Percentiles rank a stretch among this genome's conserved stretches.
phyloP scores from a whole-genome alignment of 176 grass and related monocot genomes.

The Triticum timopheevii region DNA sequence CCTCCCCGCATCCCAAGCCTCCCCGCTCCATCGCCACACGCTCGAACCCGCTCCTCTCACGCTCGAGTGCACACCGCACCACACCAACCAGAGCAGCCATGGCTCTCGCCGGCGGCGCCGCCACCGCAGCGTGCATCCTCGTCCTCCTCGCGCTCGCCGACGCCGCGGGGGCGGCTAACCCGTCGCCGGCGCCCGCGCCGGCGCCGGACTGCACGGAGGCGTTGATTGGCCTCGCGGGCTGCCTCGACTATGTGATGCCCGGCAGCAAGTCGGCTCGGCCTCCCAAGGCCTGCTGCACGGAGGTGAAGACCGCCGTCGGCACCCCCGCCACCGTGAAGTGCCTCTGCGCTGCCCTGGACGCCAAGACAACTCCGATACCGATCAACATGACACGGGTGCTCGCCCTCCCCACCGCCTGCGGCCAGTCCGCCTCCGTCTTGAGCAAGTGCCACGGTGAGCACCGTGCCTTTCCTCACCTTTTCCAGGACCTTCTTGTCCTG shows the following conservation, averaged over 20 bases:
- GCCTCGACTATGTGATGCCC: constrained; percentile 32
- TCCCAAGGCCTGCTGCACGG: constrained; percentile 27
- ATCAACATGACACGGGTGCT: constrained; percentile 41
- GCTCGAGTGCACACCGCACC: not conserved
- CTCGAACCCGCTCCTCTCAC: not conserved
- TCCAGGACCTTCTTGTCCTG: not conserved
- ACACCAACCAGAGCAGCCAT: not conserved
- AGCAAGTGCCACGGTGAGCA: constrained; percentile 33
- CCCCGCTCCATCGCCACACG: not conserved
- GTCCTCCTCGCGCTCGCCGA: not conserved
- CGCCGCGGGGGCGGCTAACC: constrained; percentile 18
- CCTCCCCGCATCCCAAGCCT: constrained; percentile 20
- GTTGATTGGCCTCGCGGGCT: not conserved
- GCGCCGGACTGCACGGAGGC: not conserved
- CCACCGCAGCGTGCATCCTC: constrained; percentile 26
- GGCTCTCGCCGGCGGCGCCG: constrained; percentile 4
- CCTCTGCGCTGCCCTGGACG: constrained; percentile 31
- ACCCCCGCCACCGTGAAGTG: constrained; percentile 17
- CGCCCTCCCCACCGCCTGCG: constrained; percentile 40
- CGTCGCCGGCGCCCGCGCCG: constrained; percentile 6
- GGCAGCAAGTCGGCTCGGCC: not conserved
- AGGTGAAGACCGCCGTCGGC: constrained; percentile 43
- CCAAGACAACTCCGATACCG: not conserved
- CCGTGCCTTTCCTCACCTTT: not conserved
- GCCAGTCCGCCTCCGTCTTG: constrained; percentile 17